phyloP scores from a whole-genome alignment of 73 alveolate genomes.

The Symbiodinium pilosum region DNA sequence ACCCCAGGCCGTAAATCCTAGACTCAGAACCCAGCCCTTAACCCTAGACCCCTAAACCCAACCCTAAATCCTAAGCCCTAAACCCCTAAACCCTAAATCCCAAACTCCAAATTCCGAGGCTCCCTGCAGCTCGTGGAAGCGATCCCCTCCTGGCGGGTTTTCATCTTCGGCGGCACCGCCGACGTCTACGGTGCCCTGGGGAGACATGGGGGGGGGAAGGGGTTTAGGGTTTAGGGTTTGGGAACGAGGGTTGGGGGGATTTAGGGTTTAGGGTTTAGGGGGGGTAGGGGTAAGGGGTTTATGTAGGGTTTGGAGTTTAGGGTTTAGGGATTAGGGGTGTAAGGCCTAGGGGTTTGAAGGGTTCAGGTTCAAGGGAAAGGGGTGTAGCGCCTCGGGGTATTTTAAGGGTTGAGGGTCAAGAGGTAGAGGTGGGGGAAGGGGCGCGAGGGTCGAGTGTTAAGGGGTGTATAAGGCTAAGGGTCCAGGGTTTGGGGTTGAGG shows the following conservation, averaged over 20 bases:
- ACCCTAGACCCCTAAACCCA: neutral
- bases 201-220: too few relatives aligned
- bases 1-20: too few relatives aligned
- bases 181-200: conserved; percentile 98
- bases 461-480: too few relatives aligned
- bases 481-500: too few relatives aligned
- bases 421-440: too few relatives aligned
- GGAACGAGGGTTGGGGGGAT: neutral
- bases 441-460: too few relatives aligned
- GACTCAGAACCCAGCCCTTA: neutral
- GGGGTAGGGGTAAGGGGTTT: neutral
- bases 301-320: neutral
- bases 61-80: neutral
- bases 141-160: conserved; percentile 99
- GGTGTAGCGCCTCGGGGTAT: neutral
- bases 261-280: neutral
- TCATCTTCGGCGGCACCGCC: conserved; percentile 98
- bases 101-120: conserved; percentile 27
- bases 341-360: neutral
- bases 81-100: neutral
- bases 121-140: conserved; percentile 98
- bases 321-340: neutral
- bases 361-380: neutral
- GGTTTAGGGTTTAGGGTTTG: neutral
- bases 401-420: too few relatives aligned